Percentiles rank a stretch among this genome's conserved stretches.
phyloP scores from a whole-genome alignment of 768 basidiomycete species.

The Xerocomellus chrysenteron region DNA sequence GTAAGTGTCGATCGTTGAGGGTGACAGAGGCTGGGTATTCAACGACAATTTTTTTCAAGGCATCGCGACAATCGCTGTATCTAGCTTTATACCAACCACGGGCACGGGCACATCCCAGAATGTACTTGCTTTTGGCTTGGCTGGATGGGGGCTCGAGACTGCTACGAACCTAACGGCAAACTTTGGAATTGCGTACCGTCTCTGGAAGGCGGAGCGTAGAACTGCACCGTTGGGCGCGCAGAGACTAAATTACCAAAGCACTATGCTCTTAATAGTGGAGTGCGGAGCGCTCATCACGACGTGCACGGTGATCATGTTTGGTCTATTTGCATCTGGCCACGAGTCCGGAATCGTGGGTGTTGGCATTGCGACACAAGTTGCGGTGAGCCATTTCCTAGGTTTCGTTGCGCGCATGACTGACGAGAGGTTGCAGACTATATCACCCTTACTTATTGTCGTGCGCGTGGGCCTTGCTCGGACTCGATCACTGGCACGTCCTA shows the following conservation, averaged over 20 bases:
- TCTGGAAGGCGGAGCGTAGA: conserved; percentile 8
- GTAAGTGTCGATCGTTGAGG: conserved; percentile 9
- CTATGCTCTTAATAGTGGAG: conserved; percentile 18
- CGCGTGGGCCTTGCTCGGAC: conserved; percentile 14
- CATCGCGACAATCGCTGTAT: conserved; percentile 15
- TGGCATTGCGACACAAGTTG: conserved; percentile 18
- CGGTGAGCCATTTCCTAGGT: conserved; percentile 6
- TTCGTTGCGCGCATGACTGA: not conserved
- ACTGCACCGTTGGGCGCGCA: conserved; percentile 2
- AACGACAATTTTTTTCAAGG: conserved; percentile 1
- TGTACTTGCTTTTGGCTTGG: conserved; percentile 7
- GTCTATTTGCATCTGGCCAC: conserved; percentile 12
- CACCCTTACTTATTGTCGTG: conserved; percentile 18
- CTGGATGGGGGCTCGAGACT: conserved; percentile 22
- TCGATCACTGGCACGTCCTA: not conserved
- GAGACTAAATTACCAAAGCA: conserved; percentile 10
- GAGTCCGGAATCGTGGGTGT: conserved; percentile 13
- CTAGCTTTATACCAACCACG: conserved; percentile 13
- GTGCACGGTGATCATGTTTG: conserved; percentile 20
- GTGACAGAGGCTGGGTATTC: not conserved
- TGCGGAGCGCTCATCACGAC: conserved; percentile 22
- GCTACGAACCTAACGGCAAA: conserved; percentile 16
- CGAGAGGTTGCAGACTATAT: conserved; percentile 5
- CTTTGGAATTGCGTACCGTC: conserved; percentile 19
- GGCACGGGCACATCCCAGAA: conserved; percentile 1